Conservation (phyloP, 148 eudicot genomes). For the Hydrangea macrophylla region DNA sequence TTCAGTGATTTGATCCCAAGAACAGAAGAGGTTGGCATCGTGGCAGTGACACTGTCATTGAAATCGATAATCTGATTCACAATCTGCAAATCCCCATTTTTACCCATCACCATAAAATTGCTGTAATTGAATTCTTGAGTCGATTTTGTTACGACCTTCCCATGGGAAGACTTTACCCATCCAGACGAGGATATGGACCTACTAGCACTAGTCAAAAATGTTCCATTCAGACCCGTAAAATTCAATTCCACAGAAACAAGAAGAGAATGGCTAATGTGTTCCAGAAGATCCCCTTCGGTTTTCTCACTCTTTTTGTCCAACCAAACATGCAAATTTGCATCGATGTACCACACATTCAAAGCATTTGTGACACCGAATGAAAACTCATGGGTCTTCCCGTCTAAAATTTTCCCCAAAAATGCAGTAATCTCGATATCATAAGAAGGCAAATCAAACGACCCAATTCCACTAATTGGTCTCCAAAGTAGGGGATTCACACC, state of each 20-base stretch:
- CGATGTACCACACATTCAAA: slow-evolving; percentile 80
- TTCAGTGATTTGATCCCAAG: slow-evolving; percentile 29
- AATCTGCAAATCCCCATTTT: slow-evolving; percentile 48
- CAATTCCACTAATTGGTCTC: slow-evolving; percentile 83
- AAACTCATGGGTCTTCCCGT: slow-evolving; percentile 57
- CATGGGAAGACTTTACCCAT: slow-evolving; percentile 69
- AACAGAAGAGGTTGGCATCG: slow-evolving; percentile 22
- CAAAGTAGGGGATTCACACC: slow-evolving; percentile 87
- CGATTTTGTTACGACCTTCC: slow-evolving; percentile 47
- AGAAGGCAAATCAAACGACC: slow-evolving; percentile 80
- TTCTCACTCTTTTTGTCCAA: slow-evolving; percentile 46
- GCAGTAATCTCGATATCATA: slow-evolving; percentile 91
- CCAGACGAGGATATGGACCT: slow-evolving; percentile 51
- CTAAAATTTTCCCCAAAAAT: slow-evolving; percentile 61
- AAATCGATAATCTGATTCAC: slow-evolving; percentile 63
- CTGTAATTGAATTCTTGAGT: slow-evolving; percentile 43
- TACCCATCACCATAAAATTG: slow-evolving; percentile 56
- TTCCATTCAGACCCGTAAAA: slow-evolving; percentile 63
- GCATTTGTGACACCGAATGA: slow-evolving; percentile 73
- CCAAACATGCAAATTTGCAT: slow-evolving; percentile 94
- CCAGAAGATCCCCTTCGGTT: slow-evolving; percentile 46
- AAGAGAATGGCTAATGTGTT: slow-evolving; percentile 20
- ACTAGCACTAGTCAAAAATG: slow-evolving; percentile 40
- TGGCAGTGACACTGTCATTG: slow-evolving; percentile 36
- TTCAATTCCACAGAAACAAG: slow-evolving; percentile 22